A percentile compares a stretch with the other conserved stretches of the same genome.
phyloP scores from a whole-genome alignment of 495 filamentous ascomycete species.

The Tetracladium setigerum region DNA sequence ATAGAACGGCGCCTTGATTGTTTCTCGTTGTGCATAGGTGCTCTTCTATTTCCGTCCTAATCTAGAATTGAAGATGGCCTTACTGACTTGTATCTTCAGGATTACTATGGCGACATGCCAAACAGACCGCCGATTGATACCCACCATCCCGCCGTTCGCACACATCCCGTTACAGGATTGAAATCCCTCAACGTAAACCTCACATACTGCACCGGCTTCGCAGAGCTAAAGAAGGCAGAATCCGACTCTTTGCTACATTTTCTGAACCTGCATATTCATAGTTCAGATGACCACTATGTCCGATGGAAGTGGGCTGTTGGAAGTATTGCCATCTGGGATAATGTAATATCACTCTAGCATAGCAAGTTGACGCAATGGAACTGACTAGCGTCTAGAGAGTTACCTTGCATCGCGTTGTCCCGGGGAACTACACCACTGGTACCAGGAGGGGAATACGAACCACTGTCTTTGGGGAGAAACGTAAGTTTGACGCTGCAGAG shows the following conservation, averaged over 20 bases:
- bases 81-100: conserved; percentile 28
- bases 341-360: conserved; percentile 22
- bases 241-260: conserved; percentile 45
- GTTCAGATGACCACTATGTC: conserved; percentile 44
- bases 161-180: conserved; percentile 45
- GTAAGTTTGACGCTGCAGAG: conserved; percentile 31
- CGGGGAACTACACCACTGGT: conserved; percentile 37
- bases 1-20: too few relatives aligned
- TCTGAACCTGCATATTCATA: conserved; percentile 42
- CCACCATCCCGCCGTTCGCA: conserved; percentile 46
- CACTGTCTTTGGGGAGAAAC: conserved; percentile 48
- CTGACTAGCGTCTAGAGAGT: conserved; percentile 17
- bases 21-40: too few relatives aligned
- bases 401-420: conserved; percentile 43
- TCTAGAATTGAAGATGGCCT: too few relatives aligned
- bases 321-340: conserved; percentile 49
- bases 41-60: too few relatives aligned
- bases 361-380: not conserved
- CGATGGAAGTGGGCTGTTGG: conserved; percentile 50
- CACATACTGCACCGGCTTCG: conserved; percentile 43
- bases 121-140: conserved; percentile 44
- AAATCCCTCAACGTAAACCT: conserved; percentile 45
- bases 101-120: conserved; percentile 39
- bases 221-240: conserved; percentile 47
- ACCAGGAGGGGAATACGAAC: conserved; percentile 40